Conservation (phyloP, 2,329 filamentous ascomycete genomes). For the Ustilaginoidea virens region DNA sequence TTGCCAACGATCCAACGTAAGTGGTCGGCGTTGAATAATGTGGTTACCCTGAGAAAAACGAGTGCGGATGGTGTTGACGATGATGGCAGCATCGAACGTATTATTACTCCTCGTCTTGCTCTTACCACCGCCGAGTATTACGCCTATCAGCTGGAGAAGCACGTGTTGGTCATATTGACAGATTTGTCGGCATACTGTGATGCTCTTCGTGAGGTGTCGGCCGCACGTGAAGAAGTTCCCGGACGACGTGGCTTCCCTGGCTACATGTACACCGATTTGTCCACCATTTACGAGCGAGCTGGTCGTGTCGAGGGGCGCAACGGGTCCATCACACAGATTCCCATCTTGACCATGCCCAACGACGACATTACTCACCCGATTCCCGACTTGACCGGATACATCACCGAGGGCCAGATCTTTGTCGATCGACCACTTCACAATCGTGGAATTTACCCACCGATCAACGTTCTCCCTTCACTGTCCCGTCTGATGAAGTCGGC, state of each 20-base stretch:
- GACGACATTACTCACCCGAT: conserved; percentile 99
- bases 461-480: conserved; percentile 94
- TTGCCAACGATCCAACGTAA: conserved; percentile 96
- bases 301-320: conserved; percentile 95
- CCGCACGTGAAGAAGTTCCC: conserved; percentile 94
- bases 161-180: conserved; percentile 96
- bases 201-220: conserved; percentile 94
- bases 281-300: conserved; percentile 97
- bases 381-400: conserved; percentile 96
- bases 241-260: conserved; percentile 98
- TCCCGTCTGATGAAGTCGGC: conserved; percentile 99
- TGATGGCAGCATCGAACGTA: conserved; percentile 78
- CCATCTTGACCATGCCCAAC: conserved; percentile 98
- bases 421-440: conserved; percentile 88
- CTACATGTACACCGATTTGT: conserved; percentile 99
- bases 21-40: conserved; percentile 17
- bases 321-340: conserved; percentile 97
- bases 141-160: conserved; percentile 98
- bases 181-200: conserved; percentile 98
- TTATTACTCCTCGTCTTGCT: conserved; percentile 95
- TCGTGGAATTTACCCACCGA: conserved; percentile 95
- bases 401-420: conserved; percentile 98
- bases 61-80: not conserved
- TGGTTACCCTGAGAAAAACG: no score
- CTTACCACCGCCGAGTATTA: conserved; percentile 99